phyloP scores from a whole-genome alignment of 106 monocot species.

The Apostasia shenzhenica region DNA sequence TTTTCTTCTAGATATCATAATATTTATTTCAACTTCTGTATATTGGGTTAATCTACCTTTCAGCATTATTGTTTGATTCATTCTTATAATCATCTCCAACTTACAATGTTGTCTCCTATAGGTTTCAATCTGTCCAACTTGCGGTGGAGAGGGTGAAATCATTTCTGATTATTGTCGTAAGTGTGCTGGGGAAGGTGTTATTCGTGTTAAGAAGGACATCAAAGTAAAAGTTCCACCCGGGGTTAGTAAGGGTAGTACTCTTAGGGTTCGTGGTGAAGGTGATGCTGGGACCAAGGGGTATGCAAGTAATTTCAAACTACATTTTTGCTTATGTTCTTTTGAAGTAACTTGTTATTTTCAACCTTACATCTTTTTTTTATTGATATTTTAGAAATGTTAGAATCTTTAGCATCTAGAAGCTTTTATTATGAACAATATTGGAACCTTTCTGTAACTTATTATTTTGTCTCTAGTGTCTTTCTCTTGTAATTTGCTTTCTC shows the following conservation, averaged over 20 bases:
- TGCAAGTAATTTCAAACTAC: not conserved
- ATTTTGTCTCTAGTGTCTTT: too few relatives aligned
- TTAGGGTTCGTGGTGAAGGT: conserved; percentile 98
- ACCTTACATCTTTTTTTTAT: too few relatives aligned
- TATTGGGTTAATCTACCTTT: not conserved
- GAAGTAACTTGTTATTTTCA: too few relatives aligned
- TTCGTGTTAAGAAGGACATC: conserved; percentile 77
- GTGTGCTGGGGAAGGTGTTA: conserved; percentile 88
- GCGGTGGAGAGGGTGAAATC: conserved; percentile 89
- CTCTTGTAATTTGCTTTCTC: too few relatives aligned
- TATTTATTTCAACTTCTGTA: too few relatives aligned
- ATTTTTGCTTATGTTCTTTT: not conserved
- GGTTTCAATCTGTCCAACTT: conserved; percentile 96
- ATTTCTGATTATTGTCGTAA: conserved; percentile 96
- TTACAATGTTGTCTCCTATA: conserved; percentile 10
- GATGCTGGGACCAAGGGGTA: conserved; percentile 97
- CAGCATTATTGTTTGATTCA: not conserved
- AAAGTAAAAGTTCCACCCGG: conserved; percentile 98
- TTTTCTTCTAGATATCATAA: too few relatives aligned
- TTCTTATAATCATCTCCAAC: not conserved
- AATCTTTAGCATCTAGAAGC: too few relatives aligned
- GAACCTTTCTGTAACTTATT: too few relatives aligned
- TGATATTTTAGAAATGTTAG: too few relatives aligned
- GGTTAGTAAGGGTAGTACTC: conserved; percentile 96
- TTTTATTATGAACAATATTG: too few relatives aligned